phyloP scores from a whole-genome alignment of 73 alveolate species.

The Durusdinium trenchii region DNA sequence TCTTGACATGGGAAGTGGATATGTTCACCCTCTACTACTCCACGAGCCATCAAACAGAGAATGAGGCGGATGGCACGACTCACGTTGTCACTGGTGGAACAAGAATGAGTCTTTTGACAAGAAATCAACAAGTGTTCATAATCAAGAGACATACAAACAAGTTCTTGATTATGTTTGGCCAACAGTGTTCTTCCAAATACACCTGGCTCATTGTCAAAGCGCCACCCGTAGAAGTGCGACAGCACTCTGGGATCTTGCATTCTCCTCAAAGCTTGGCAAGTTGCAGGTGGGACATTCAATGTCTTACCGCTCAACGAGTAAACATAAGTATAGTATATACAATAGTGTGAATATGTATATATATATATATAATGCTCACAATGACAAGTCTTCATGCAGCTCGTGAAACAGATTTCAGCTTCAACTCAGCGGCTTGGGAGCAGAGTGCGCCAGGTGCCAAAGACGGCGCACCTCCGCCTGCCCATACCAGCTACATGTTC shows the following conservation, averaged over 20 bases:
- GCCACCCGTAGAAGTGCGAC: slow-evolving; percentile 65
- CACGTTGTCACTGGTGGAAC: too few relatives aligned
- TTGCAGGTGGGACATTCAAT: background rate
- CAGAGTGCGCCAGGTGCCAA: slow-evolving; percentile 51
- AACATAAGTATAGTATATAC: background rate
- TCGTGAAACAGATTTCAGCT: too few relatives aligned
- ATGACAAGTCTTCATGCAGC: background rate
- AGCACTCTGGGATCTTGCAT: slow-evolving; percentile 27
- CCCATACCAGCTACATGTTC: background rate
- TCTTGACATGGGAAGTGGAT: too few relatives aligned
- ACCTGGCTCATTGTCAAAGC: slow-evolving; percentile 76
- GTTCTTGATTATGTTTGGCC: too few relatives aligned
- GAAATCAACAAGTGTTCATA: too few relatives aligned
- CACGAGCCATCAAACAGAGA: too few relatives aligned
- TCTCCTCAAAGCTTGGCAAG: background rate
- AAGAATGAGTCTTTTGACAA: too few relatives aligned
- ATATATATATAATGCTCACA: background rate
- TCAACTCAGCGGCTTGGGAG: slow-evolving; percentile 22
- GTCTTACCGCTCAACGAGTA: background rate
- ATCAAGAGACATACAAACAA: too few relatives aligned
- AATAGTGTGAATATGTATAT: background rate
- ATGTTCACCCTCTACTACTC: too few relatives aligned
- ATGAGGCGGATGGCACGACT: too few relatives aligned
- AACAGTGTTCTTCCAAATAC: background rate
- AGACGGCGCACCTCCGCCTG: slow-evolving; percentile 44